phyloP scores from a whole-genome alignment of 2,329 filamentous ascomycete genomes.

The Albophoma yamanashiensis region DNA sequence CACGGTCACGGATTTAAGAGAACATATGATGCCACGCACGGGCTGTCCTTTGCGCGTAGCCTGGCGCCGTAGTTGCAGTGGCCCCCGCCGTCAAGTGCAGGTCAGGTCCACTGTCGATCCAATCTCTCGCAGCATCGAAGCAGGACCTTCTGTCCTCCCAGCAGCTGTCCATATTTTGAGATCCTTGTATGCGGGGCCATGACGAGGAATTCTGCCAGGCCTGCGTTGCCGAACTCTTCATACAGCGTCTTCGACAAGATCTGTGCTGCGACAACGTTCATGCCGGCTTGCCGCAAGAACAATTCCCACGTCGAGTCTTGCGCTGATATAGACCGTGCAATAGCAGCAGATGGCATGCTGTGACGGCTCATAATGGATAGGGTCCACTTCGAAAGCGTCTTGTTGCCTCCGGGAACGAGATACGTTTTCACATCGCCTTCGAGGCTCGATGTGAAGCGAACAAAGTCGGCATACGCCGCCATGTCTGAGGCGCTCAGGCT shows the following conservation, averaged over 20 bases:
- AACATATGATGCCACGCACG: neutral
- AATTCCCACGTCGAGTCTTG: conserved; percentile 29
- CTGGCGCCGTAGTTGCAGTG: neutral
- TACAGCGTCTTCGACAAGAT: conserved; percentile 16
- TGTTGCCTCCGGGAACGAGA: conserved; percentile 39
- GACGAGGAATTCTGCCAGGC: conserved; percentile 18
- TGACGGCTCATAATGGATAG: conserved; percentile 39
- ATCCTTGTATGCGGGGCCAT: conserved; percentile 16
- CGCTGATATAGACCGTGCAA: conserved; percentile 24
- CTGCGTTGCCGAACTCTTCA: conserved; percentile 12
- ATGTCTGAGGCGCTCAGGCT: conserved; percentile 29
- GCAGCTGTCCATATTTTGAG: conserved; percentile 11
- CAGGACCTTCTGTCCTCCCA: conserved; percentile 17
- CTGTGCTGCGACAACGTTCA: conserved; percentile 26
- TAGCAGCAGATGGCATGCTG: conserved; percentile 11
- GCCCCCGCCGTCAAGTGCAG: neutral
- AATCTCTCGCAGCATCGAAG: neutral
- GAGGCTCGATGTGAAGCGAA: conserved; percentile 34
- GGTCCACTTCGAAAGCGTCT: conserved; percentile 44
- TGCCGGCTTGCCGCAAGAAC: conserved; percentile 22
- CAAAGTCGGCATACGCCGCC: conserved; percentile 36
- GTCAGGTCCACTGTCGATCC: conserved; percentile 1
- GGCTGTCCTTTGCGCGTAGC: neutral
- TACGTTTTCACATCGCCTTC: conserved; percentile 26
- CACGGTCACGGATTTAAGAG: neutral